Conservation (phyloP, 73 alveolate species). For the Paramecium tetraurelia region DNA sequence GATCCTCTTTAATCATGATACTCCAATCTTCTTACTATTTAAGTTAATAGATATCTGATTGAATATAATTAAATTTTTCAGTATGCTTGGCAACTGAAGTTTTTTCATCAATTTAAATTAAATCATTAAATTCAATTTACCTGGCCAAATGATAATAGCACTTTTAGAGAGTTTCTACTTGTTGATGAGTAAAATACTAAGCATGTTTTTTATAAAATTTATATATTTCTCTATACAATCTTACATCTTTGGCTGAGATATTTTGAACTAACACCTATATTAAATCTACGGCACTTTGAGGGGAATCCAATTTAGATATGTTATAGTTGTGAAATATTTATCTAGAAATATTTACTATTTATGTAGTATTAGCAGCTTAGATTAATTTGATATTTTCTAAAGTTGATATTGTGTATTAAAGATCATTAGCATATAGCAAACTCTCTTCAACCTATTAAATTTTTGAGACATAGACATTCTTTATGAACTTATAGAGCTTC, state of each 20-base stretch:
- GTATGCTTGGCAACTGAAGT: background rate
- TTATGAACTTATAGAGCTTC: background rate
- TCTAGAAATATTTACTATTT: background rate
- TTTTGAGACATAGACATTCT: background rate
- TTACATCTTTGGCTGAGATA: background rate
- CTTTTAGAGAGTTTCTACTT: background rate
- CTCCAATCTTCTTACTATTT: background rate
- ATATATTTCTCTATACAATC: background rate
- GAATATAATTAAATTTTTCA: background rate
- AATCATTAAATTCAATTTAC: background rate
- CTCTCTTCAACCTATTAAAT: background rate
- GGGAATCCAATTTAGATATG: background rate
- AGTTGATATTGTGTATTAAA: background rate
- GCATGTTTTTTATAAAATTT: slow-evolving; percentile 12
- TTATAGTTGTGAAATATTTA: background rate
- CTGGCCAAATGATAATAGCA: background rate
- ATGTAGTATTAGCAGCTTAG: background rate
- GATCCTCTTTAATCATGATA: background rate
- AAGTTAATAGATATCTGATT: background rate
- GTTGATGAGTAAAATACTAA: background rate
- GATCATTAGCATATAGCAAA: background rate
- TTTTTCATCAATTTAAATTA: background rate
- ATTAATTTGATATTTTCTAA: background rate
- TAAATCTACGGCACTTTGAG: background rate
- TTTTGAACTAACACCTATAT: background rate